Percentiles rank a stretch among this genome's conserved stretches.
Evolutionary conservation across 257 asterid genomes (phyloP).

Genomic region (Rubia yunnanensis): DNA sequence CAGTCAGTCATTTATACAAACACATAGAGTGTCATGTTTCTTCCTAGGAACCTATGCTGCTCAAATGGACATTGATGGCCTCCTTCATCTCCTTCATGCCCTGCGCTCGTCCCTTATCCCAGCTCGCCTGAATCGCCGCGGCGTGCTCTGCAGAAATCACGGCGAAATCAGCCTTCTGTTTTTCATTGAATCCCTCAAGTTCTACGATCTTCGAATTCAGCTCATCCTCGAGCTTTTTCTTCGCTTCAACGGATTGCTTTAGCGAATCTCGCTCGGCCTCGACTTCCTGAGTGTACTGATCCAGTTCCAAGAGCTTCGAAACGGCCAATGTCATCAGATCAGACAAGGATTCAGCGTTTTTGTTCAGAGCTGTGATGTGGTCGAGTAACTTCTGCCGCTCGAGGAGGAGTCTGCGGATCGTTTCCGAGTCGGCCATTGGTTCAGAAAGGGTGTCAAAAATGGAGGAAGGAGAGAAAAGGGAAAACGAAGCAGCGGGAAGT

Average conservation of each 20-base stretch:
- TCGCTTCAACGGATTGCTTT: neutral
- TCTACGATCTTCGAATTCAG: neutral
- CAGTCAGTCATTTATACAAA: neutral
- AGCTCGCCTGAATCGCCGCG: neutral
- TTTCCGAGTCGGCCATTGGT: neutral
- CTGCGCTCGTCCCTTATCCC: neutral
- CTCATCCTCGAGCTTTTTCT: neutral
- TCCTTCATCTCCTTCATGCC: neutral
- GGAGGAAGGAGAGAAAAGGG: neutral
- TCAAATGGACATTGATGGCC: neutral
- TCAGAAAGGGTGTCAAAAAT: neutral
- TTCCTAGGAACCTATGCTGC: neutral
- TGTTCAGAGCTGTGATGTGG: neutral
- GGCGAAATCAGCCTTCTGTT: neutral
- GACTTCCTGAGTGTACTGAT: neutral
- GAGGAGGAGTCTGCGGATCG: neutral
- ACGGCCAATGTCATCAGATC: neutral
- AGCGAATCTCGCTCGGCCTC: neutral
- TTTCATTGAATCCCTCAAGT: neutral
- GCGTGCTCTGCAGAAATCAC: neutral
- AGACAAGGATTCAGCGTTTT: neutral
- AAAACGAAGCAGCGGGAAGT: neutral
- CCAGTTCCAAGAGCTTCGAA: neutral
- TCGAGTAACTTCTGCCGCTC: neutral
- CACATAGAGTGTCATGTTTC: too few species aligned